Evolutionary conservation across 768 basidiomycete genomes (phyloP), one percentile per base, ranked within the genome.

Genomic region (Tylopilus felleus): DNA sequence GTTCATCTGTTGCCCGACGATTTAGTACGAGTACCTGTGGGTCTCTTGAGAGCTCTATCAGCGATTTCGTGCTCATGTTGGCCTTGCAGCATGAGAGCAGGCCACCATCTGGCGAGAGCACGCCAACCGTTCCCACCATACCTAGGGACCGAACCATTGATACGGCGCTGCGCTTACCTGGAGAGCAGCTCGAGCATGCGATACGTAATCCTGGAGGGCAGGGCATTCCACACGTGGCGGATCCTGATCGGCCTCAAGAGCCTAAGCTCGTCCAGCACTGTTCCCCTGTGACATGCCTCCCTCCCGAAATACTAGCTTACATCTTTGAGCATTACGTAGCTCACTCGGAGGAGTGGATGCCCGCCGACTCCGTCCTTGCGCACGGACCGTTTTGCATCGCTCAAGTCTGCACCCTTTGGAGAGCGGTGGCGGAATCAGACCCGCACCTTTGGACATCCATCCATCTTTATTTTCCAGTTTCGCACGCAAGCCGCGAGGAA

Each of bases 291-390:
- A 51, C 49, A 0, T 28, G 17, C n/a, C 4, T 35, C 22, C 65
- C 60, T 16, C 33, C 53, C 5, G 60, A 83, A 71, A 68, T 81
- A 77, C 49, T 76, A 28, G 25, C 38, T 12, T 22, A 47, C 28
- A 45, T 64, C 9, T 66, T 60, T 28, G 52, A 53, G 21, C 8
- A 56, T 16, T 59, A 31, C 39, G 31, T 61, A 5, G n/a, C 3
- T 22, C 21, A 5, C 21, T 49, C 7, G 36, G 31, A 16, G 19
- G 39, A 29, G 16, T 35, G 13, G n/a, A 21, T 23, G 3, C 23
- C 27, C 1, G 9, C 36, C 17, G 19, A 16, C n/a, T 1, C 17
- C 28, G 4, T 35, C 2, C 12, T 27, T 13, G 33, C 42, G 0
- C 51, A 46, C 1, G 53, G 55, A 7, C 57, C 59, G 1, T 51